Evolutionary conservation across 305 asterid species (phyloP).

Genomic region (Rubia tinctorum): DNA sequence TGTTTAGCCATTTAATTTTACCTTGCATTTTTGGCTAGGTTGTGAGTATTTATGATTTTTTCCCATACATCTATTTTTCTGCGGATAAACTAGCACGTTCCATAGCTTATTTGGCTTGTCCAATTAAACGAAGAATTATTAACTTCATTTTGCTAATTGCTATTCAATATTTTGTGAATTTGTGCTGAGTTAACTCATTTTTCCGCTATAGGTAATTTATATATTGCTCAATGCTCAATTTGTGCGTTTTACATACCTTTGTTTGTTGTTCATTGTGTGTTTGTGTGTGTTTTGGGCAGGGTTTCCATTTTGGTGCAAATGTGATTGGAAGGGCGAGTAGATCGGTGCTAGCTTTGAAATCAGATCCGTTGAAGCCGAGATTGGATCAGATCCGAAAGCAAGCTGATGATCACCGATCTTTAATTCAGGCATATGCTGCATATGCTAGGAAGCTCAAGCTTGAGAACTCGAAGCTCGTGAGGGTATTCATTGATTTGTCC

Average conservation of each 20-base stretch:
- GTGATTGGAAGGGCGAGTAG: conserved; percentile 16
- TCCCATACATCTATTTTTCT: background rate
- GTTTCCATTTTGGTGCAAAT: conserved; percentile 22
- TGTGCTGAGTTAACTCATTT: background rate
- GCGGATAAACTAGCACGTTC: background rate
- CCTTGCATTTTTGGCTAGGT: background rate
- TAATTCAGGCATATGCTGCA: conserved; percentile 58
- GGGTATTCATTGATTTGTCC: conserved; percentile 68
- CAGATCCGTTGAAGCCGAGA: conserved; percentile 67
- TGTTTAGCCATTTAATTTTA: background rate
- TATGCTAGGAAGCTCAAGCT: conserved; percentile 79
- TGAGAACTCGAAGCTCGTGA: conserved; percentile 71
- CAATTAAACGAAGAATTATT: background rate
- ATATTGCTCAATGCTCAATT: background rate
- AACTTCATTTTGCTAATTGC: background rate
- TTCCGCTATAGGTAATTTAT: background rate
- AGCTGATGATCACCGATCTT: conserved; percentile 62
- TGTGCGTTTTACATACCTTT: background rate
- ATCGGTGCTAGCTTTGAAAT: conserved; percentile 44
- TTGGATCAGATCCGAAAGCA: conserved; percentile 58
- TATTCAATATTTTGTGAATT: background rate
- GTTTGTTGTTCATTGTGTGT: background rate
- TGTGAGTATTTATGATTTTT: background rate
- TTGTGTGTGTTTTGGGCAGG: conserved; percentile 30
- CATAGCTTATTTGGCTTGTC: background rate